These are phyloP conservation scores for Trichoderma breve DNA, from an alignment of 2,329 filamentous ascomycete genomes.

Conservation along the genomic window DNA sequence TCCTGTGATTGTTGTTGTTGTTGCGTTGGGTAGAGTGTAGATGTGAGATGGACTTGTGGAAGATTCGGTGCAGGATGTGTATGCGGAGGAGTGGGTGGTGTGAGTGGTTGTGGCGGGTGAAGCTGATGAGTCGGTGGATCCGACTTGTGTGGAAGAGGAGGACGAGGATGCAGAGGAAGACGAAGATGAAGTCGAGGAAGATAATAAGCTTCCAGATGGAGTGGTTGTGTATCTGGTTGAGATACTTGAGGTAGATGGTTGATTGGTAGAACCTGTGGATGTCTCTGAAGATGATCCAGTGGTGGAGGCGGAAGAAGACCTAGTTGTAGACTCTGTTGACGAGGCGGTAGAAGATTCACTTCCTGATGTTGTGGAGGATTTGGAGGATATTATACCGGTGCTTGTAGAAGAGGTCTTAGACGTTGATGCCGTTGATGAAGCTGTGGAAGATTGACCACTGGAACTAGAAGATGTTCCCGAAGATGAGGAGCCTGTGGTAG, in stretches of 20 bases:
- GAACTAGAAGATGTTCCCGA: neutral
- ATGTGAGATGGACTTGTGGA: neutral
- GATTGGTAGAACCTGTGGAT: neutral
- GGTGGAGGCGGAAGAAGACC: neutral
- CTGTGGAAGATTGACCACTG: neutral
- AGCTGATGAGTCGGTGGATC: neutral
- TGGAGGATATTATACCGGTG: neutral
- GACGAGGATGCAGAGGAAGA: neutral
- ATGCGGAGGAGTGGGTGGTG: neutral
- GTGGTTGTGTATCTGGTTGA: neutral
- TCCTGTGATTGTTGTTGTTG: neutral
- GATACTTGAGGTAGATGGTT: neutral
- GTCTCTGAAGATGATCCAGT: neutral
- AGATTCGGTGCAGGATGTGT: neutral
- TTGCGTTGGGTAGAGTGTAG: neutral
- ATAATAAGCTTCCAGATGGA: neutral
- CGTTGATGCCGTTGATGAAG: neutral
- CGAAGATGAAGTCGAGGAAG: neutral
- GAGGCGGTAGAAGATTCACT: neutral
- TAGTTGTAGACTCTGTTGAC: neutral
- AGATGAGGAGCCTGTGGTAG: neutral
- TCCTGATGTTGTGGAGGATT: neutral
- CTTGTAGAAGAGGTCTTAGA: neutral
- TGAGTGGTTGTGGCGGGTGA: neutral
- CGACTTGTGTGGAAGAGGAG: neutral